phyloP scores from a whole-genome alignment of 139 green algal species.

The Chlorella sp. region DNA sequence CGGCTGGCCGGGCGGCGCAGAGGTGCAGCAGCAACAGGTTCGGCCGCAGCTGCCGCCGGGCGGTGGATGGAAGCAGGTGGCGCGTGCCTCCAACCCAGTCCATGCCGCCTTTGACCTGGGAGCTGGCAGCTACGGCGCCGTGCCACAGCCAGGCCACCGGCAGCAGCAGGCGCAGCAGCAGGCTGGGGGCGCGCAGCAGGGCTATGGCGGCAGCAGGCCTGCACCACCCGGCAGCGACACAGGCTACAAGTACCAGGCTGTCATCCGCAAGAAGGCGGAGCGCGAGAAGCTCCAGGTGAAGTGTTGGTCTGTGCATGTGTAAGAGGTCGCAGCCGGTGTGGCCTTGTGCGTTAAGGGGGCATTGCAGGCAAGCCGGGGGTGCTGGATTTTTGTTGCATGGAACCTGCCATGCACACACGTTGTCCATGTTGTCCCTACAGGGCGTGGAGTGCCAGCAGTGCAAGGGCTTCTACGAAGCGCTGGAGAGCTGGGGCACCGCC shows the following conservation, averaged over 20 bases:
- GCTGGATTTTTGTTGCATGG: neutral
- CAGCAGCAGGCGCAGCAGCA: neutral
- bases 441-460: conserved; percentile 57
- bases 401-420: neutral
- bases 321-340: neutral
- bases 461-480: conserved; percentile 50
- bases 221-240: neutral
- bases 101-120: conserved; percentile 17
- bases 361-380: too few species aligned
- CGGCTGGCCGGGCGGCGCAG: neutral
- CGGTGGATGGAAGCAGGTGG: conserved; percentile 2
- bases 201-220: neutral
- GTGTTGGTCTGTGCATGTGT: neutral
- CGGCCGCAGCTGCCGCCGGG: neutral
- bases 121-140: neutral
- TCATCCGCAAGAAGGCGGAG: conserved; percentile 53
- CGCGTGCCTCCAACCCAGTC: neutral
- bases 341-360: neutral
- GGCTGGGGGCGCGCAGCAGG: neutral
- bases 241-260: conserved; percentile 59
- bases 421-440: neutral
- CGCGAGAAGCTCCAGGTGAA: conserved; percentile 45
- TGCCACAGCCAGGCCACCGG: neutral
- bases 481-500: conserved; percentile 44
- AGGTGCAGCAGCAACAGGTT: neutral